Conservation (phyloP, 495 filamentous ascomycete species). For the Neurospora sublineolata region DNA sequence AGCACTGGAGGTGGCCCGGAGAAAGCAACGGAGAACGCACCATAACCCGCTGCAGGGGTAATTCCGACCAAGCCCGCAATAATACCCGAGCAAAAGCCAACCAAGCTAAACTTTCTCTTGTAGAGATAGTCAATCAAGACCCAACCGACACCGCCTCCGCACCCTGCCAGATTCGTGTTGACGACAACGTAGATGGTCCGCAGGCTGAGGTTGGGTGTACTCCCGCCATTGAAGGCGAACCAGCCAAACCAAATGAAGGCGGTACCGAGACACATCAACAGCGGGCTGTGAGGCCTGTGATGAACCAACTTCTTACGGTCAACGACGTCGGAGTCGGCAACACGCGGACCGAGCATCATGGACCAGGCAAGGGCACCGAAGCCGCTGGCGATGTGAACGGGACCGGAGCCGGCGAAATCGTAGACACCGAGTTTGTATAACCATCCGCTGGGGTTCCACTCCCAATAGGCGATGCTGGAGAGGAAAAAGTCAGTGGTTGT, state of each 20-base stretch:
- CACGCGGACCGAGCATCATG: conserved; percentile 54
- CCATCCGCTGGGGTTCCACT: conserved; percentile 79
- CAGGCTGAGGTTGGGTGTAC: conserved; percentile 77
- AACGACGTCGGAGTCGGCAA: conserved; percentile 4
- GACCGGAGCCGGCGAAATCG: conserved; percentile 80
- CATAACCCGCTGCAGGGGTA: conserved; percentile 61
- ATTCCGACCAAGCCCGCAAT: conserved; percentile 82
- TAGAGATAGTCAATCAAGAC: conserved; percentile 79
- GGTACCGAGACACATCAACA: conserved; percentile 84
- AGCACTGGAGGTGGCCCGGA: background rate
- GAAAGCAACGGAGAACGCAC: background rate
- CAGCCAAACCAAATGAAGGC: conserved; percentile 95
- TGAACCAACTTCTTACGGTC: conserved; percentile 64
- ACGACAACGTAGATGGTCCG: conserved; percentile 86
- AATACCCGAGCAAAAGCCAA: conserved; percentile 88
- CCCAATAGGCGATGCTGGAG: conserved; percentile 73
- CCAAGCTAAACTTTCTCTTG: conserved; percentile 82
- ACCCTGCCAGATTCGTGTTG: conserved; percentile 82
- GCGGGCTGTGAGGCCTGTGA: conserved; percentile 85
- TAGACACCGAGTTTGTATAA: conserved; percentile 59
- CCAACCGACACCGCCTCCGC: conserved; percentile 74
- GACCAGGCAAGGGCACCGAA: conserved; percentile 71
- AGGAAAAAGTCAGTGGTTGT: conserved; percentile 11
- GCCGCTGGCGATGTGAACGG: conserved; percentile 79
- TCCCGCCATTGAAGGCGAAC: conserved; percentile 94